Evolutionary conservation across 2,329 filamentous ascomycete genomes (phyloP).

Genomic region (Rhynchosporium secalis): DNA sequence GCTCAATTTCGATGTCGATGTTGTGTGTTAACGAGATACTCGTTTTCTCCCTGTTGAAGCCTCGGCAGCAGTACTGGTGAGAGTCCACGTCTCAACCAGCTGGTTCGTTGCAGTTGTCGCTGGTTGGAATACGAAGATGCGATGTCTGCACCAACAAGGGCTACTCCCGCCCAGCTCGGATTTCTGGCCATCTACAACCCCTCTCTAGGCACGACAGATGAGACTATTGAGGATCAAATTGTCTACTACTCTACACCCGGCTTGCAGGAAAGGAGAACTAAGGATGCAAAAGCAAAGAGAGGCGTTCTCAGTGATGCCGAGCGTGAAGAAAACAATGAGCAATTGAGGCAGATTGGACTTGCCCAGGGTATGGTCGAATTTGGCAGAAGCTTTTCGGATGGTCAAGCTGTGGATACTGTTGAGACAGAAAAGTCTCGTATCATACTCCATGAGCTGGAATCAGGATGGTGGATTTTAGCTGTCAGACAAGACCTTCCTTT

Average conservation of each 20-base stretch:
- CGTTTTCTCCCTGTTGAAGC: too few relatives aligned
- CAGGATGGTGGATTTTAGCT: constrained; percentile 93
- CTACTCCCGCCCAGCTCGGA: constrained; percentile 74
- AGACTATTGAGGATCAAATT: constrained; percentile 72
- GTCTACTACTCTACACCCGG: constrained; percentile 72
- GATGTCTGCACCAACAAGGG: constrained; percentile 36
- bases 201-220: constrained; percentile 63
- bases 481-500: constrained; percentile 52
- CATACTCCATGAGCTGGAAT: constrained; percentile 82
- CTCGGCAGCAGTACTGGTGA: background rate
- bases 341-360: constrained; percentile 87
- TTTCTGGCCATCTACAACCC: constrained; percentile 97
- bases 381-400: constrained; percentile 80
- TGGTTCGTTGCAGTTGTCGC: background rate
- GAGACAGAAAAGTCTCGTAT: constrained; percentile 90
- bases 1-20: too few relatives aligned
- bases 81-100: background rate
- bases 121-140: constrained; percentile 24
- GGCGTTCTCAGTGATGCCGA: constrained; percentile 36
- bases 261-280: constrained; percentile 15
- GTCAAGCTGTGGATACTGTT: constrained; percentile 74
- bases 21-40: too few relatives aligned
- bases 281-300: constrained; percentile 24
- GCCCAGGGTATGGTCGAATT: constrained; percentile 97
- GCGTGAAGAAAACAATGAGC: constrained; percentile 76